Evolutionary conservation across 192 early-diverging fungal genomes (phyloP).

Genomic region (Coemansia sp.): DNA sequence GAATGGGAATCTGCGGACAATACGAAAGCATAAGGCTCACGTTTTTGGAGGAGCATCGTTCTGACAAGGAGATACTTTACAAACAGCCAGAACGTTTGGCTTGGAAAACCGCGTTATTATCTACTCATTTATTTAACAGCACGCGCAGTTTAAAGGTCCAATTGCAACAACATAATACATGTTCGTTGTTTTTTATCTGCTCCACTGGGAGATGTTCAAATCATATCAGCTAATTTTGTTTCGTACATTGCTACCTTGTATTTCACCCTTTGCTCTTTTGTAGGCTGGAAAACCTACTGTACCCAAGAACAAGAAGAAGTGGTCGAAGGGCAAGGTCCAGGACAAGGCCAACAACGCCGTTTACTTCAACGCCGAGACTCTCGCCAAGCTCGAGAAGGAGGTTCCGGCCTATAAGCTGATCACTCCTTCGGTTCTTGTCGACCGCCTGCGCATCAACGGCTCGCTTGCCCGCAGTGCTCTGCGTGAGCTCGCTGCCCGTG

Average conservation of each 20-base stretch:
- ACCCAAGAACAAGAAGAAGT: slow-evolving; percentile 81
- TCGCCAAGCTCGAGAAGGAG: slow-evolving; percentile 99
- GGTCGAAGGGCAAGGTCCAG: slow-evolving; percentile 99
- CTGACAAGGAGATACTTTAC: background rate
- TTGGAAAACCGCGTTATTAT: too few relatives aligned
- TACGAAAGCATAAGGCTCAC: background rate
- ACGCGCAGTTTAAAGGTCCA: background rate
- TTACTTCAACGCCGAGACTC: slow-evolving; percentile 93
- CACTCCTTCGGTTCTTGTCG: slow-evolving; percentile 96
- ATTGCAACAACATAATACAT: background rate
- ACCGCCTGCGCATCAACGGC: slow-evolving; percentile 97
- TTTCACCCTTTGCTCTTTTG: background rate
- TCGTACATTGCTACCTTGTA: background rate
- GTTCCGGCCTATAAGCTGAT: slow-evolving; percentile 99
- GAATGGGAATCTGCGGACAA: too few relatives aligned
- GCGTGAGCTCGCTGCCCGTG: slow-evolving; percentile 88
- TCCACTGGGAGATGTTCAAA: background rate
- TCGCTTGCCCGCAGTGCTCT: slow-evolving; percentile 95
- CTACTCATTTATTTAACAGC: too few relatives aligned
- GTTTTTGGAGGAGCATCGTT: background rate
- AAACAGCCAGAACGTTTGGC: too few relatives aligned
- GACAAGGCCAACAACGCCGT: slow-evolving; percentile 99
- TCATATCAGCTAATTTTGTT: background rate
- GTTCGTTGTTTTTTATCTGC: background rate
- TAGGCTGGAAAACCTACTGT: slow-evolving; percentile 47